These are phyloP conservation scores for Alternaria atra DNA, from an alignment of 2,329 filamentous ascomycete genomes.

Conservation along the genomic window DNA sequence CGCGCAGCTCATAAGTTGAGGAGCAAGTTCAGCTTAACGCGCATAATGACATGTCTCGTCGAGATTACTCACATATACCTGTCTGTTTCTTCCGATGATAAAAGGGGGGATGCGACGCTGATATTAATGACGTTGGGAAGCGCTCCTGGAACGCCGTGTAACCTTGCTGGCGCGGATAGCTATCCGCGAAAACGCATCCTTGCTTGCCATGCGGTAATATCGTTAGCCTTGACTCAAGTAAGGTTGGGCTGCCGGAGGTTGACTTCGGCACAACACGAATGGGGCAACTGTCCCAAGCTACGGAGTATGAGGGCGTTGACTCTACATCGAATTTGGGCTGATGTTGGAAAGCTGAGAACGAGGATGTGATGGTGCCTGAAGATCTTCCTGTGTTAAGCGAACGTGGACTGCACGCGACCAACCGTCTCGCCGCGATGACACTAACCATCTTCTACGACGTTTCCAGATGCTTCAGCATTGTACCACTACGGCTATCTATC, in stretches of 20 bases:
- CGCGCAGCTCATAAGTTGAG: not conserved
- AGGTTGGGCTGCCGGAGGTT: constrained; percentile 7
- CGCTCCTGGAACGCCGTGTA: constrained; percentile 5
- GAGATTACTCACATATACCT: not conserved
- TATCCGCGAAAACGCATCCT: constrained; percentile 6
- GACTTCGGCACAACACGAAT: not conserved
- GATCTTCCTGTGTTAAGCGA: constrained; percentile 25
- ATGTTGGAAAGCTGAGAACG: constrained; percentile 4
- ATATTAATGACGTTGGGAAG: not conserved
- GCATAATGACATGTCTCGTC: not conserved
- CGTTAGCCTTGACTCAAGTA: constrained; percentile 9
- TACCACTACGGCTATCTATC: constrained; percentile 16
- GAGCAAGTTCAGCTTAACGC: not conserved
- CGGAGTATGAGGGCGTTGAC: not conserved
- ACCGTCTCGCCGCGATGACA: constrained; percentile 16
- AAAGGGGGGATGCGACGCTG: not conserved
- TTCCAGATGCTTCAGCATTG: constrained; percentile 18
- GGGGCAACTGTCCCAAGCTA: not conserved
- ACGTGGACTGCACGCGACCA: constrained; percentile 21
- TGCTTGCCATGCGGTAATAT: constrained; percentile 2
- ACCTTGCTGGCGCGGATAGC: constrained; percentile 10
- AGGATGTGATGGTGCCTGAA: constrained; percentile 21
- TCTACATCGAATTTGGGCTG: not conserved
- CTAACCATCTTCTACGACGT: constrained; percentile 14
- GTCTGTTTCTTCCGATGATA: not conserved